Evolutionary conservation across 2,329 filamentous ascomycete genomes (phyloP).

Genomic region (Colletotrichum agaves): DNA sequence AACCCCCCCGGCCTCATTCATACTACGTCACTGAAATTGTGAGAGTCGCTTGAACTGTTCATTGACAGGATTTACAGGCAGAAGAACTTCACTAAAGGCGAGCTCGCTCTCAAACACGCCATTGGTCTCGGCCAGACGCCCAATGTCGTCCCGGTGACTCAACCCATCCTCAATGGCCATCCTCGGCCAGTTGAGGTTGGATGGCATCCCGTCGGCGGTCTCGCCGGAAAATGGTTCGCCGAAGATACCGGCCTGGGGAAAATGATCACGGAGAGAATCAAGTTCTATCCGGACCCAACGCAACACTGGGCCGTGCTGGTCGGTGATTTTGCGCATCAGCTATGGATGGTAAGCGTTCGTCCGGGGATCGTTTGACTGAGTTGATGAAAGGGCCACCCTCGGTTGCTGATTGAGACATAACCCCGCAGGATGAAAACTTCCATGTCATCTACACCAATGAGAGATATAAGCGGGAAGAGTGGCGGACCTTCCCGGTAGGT

Average conservation of each 20-base stretch:
- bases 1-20: background rate
- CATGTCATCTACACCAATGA: slow-evolving; percentile 68
- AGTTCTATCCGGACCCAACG: slow-evolving; percentile 66
- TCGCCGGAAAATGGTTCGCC: slow-evolving; percentile 68
- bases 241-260: slow-evolving; percentile 65
- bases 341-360: slow-evolving; percentile 64
- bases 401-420: background rate
- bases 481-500: slow-evolving; percentile 62
- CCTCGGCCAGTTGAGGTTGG: slow-evolving; percentile 62
- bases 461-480: slow-evolving; percentile 55
- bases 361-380: background rate
- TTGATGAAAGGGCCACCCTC: background rate
- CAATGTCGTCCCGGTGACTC: slow-evolving; percentile 54
- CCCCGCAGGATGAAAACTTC: slow-evolving; percentile 61
- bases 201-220: slow-evolving; percentile 68
- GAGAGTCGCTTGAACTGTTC: background rate
- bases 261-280: slow-evolving; percentile 65
- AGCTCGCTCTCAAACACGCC: slow-evolving; percentile 53
- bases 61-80: slow-evolving; percentile 42
- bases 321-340: slow-evolving; percentile 64
- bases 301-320: slow-evolving; percentile 71
- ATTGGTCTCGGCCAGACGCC: slow-evolving; percentile 56
- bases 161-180: slow-evolving; percentile 49
- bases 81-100: slow-evolving; percentile 51
- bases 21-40: background rate